phyloP scores from a whole-genome alignment of 257 asterid species.

The Rehmannia glutinosa region DNA sequence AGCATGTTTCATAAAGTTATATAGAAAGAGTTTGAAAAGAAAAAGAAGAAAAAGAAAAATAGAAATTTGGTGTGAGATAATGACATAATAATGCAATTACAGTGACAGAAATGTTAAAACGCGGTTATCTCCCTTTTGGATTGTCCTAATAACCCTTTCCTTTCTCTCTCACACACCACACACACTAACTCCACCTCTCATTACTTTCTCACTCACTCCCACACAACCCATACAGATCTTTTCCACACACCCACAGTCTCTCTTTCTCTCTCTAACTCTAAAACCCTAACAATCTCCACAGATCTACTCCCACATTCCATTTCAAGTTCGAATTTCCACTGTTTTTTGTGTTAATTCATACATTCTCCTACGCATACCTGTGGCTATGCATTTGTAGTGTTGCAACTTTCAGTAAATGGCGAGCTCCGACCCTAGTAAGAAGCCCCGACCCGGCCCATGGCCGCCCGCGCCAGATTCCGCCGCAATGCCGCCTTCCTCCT shows the following conservation, averaged over 20 bases:
- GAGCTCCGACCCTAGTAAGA: constrained; percentile 66
- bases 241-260: not conserved
- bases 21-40: no score
- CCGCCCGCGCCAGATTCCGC: constrained; percentile 70
- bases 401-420: constrained; percentile 40
- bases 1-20: no score
- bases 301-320: constrained; percentile 34
- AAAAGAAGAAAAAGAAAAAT: no score
- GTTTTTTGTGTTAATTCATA: not conserved
- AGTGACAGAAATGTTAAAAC: not conserved
- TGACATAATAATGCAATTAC: not conserved
- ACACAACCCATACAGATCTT: constrained; percentile 5
- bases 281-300: constrained; percentile 40
- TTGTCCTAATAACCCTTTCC: no score
- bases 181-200: constrained; percentile 14
- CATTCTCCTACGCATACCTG: not conserved
- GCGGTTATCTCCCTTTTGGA: no score
- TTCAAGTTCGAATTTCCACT: not conserved
- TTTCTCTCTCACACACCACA: constrained; percentile 12
- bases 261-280: constrained; percentile 14
- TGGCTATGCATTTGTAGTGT: constrained; percentile 28
- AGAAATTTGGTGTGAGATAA: no score
- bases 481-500: constrained; percentile 84
- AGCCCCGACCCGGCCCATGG: constrained; percentile 73
- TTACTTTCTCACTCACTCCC: constrained; percentile 16